Evolutionary conservation across 768 basidiomycete species (phyloP), one percentile per base, ranked within the genome.

Genomic region (Boletus sensibilis): DNA sequence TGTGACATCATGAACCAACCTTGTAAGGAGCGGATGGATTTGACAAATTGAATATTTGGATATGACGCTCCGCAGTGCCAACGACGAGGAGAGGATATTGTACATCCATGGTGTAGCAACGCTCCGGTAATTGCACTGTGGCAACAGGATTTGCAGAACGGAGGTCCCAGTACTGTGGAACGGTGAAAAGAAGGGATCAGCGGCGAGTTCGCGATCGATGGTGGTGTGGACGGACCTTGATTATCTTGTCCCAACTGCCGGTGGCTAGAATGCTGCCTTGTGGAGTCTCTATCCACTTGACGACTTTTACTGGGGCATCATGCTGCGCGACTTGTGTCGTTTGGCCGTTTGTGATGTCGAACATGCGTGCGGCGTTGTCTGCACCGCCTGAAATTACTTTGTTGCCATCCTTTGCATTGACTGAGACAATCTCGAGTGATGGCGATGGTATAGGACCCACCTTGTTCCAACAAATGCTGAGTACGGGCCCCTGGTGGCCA

Each of bases 241-340:
- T 74, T 2, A 92, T 96, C 75, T 96, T 96, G 72, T 99, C 96
- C 97, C 97, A 99, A 51, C 93, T 94, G 11, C 94, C 97, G 1
- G 96, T 98, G 13, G 87, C 92, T 20, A 95, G 77, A 59, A 95
- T 85, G 14, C 90, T 84, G 35, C 82, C 82, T 58, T 82, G 82
- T 21, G 84, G 85, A 6, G 87, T 82, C 58, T 94, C 89, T 50
- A 93, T 78, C 85, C 88, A 94, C 52, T 84, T 81, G 38, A 93
- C 86, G 55, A 83, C 85, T 71, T 87, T 91, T 65, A 96, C 85
- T 12, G 91, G 91, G 44, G 87, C 91, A 69, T 97, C 94, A 59
- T 98, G 94, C 58, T 88, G 89, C 20, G 92, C 94, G 46, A 97
- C 87, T 68, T 95, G 93, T 4, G 81, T 79, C 1, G 86, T 68